Evolutionary conservation across 2,329 filamentous ascomycete genomes (phyloP).

Genomic region (Beauveria caledonica): DNA sequence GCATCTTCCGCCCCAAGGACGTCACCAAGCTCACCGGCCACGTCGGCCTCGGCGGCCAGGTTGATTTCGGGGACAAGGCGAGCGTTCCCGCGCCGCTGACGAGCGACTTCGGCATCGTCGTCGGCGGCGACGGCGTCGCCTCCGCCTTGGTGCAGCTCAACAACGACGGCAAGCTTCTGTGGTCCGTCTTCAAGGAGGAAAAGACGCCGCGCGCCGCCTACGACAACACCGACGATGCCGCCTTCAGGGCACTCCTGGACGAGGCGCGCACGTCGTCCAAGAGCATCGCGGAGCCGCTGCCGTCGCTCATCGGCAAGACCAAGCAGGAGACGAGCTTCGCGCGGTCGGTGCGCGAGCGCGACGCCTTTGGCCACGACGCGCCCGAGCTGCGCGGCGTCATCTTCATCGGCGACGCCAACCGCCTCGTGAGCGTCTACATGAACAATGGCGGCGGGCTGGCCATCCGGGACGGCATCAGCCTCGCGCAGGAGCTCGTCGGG

Average conservation of each 20-base stretch:
- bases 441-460: conserved; percentile 38
- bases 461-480: conserved; percentile 33
- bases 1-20: conserved; percentile 26
- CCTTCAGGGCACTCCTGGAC: conserved; percentile 19
- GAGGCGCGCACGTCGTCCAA: conserved; percentile 24
- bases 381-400: conserved; percentile 20
- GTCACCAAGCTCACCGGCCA: conserved; percentile 26
- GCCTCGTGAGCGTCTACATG: conserved; percentile 36
- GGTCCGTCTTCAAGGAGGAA: conserved; percentile 28
- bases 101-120: conserved; percentile 26
- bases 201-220: conserved; percentile 10
- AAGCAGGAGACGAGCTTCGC: conserved; percentile 25
- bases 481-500: conserved; percentile 27
- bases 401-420: conserved; percentile 38
- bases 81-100: conserved; percentile 22
- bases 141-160: conserved; percentile 34
- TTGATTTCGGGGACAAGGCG: conserved; percentile 21
- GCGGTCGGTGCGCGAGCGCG: conserved; percentile 33
- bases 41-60: conserved; percentile 25
- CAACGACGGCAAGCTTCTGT: conserved; percentile 24
- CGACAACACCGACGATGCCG: conserved; percentile 13
- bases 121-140: conserved; percentile 26
- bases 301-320: conserved; percentile 27
- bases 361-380: conserved; percentile 27
- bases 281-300: conserved; percentile 27